Conservation (phyloP, 257 asterid genomes). For the Cordia subcordata region DNA sequence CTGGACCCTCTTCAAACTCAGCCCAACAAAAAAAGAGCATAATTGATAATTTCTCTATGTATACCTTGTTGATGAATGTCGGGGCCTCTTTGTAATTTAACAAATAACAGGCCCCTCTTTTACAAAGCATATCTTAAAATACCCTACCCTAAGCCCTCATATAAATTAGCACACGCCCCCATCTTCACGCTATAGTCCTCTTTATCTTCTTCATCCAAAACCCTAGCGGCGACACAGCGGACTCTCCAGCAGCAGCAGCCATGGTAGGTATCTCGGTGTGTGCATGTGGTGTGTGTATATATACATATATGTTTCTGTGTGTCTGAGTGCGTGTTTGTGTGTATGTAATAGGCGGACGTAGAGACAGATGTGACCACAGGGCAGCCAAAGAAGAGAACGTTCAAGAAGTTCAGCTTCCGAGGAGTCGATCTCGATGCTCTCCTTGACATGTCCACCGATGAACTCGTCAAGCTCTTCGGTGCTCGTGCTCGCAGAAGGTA, state of each 20-base stretch:
- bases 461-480: slow-evolving; percentile 68
- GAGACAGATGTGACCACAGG: slow-evolving; percentile 58
- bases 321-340: not conserved
- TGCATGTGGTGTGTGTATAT: not conserved
- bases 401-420: slow-evolving; percentile 85
- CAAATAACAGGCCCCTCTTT: not conserved
- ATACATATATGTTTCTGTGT: not conserved
- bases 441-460: slow-evolving; percentile 81
- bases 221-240: not conserved
- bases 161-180: not conserved
- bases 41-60: no score
- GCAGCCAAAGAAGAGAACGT: slow-evolving; percentile 75
- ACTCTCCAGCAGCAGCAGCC: not conserved
- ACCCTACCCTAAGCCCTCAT: not conserved
- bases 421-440: slow-evolving; percentile 92
- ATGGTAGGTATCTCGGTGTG: not conserved
- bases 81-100: not conserved
- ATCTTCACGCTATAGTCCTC: not conserved
- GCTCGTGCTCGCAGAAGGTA: slow-evolving; percentile 84
- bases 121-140: not conserved
- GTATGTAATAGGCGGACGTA: slow-evolving; percentile 56
- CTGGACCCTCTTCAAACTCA: no score
- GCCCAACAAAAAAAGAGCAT: no score
- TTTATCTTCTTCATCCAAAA: not conserved
- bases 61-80: no score